phyloP scores from a whole-genome alignment of 2,329 filamentous ascomycete species.

The Cladosporium sphaerospermum region DNA sequence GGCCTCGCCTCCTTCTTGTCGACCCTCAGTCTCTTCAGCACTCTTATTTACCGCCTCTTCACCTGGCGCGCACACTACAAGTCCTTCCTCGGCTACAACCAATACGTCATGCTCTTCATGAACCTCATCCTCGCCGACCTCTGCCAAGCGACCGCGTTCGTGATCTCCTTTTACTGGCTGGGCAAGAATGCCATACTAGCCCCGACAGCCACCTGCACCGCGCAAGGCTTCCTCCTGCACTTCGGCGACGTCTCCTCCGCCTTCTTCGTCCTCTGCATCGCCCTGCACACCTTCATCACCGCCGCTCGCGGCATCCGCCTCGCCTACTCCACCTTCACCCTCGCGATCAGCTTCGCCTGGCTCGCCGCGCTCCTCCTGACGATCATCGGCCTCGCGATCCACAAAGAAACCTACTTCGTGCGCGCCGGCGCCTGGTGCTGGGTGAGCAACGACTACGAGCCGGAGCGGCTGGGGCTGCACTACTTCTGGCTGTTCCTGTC shows the following conservation, averaged over 20 bases:
- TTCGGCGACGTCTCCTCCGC: slow-evolving; percentile 61
- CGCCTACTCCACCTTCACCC: slow-evolving; percentile 46
- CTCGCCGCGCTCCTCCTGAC: slow-evolving; percentile 53
- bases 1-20: slow-evolving; percentile 27
- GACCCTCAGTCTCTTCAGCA: slow-evolving; percentile 23
- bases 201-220: slow-evolving; percentile 50
- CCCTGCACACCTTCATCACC: slow-evolving; percentile 59
- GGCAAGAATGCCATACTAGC: slow-evolving; percentile 49
- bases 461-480: slow-evolving; percentile 54
- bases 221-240: slow-evolving; percentile 64
- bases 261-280: slow-evolving; percentile 61
- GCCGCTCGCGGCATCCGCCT: slow-evolving; percentile 53
- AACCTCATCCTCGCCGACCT: slow-evolving; percentile 64
- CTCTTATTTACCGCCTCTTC: slow-evolving; percentile 27
- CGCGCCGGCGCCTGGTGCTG: slow-evolving; percentile 65
- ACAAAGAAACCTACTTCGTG: slow-evolving; percentile 49
- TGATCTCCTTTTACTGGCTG: slow-evolving; percentile 58
- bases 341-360: slow-evolving; percentile 48
- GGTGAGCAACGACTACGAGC: slow-evolving; percentile 51
- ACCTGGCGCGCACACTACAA: slow-evolving; percentile 27
- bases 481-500: slow-evolving; percentile 60
- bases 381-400: slow-evolving; percentile 43
- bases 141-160: slow-evolving; percentile 58
- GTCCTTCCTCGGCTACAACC: slow-evolving; percentile 43
- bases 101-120: slow-evolving; percentile 63